Conservation (phyloP, 805 yeast species). For the Kregervanrija fluxuum region DNA sequence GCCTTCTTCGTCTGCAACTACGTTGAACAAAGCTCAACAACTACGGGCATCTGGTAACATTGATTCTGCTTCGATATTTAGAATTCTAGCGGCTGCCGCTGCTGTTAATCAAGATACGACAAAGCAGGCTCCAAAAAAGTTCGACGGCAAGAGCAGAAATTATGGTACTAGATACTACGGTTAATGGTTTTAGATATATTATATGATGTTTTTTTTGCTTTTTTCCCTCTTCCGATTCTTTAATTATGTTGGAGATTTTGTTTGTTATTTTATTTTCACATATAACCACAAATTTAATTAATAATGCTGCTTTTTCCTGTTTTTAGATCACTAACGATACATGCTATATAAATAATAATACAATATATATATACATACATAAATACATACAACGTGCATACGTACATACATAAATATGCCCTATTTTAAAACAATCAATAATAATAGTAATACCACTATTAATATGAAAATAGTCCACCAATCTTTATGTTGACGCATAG, state of each 20-base stretch:
- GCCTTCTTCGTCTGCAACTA: conserved; percentile 1
- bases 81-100: conserved; percentile 10
- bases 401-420: not conserved
- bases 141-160: too few relatives aligned
- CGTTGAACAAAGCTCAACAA: not conserved
- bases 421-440: conserved; percentile 34
- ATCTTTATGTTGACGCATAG: conserved; percentile 40
- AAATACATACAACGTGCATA: not conserved
- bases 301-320: not conserved
- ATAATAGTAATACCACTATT: conserved; percentile 34
- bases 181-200: not conserved
- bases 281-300: not conserved
- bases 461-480: conserved; percentile 41
- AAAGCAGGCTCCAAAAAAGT: too few relatives aligned
- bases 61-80: conserved; percentile 10
- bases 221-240: too few relatives aligned
- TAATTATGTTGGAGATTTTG: not conserved
- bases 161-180: too few relatives aligned
- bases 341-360: not conserved
- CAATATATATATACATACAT: not conserved
- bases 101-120: not conserved
- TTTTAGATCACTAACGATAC: not conserved
- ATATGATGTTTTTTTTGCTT: not conserved
- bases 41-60: not conserved
- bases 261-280: not conserved